Base-by-base conservation (phyloP, 2,329 filamentous ascomycete genomes). In the Phoma herbarum region DNA sequence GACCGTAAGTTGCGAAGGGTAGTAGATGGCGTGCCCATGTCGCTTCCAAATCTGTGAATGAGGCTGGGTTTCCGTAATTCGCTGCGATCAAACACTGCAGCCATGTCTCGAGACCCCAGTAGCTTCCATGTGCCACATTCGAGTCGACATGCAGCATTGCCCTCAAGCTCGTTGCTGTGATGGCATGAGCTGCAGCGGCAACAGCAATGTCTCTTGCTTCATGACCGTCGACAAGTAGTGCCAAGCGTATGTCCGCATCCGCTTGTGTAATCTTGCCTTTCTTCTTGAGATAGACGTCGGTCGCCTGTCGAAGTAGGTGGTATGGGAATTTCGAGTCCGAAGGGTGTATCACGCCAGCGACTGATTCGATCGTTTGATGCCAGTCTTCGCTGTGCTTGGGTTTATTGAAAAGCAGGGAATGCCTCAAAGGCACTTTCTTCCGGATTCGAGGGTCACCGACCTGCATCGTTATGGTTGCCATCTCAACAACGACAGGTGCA, bases 31-130 rank as follows among this genome's bases (percentile, higher is more conserved):
- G 61, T 23, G 74, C 74, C 66, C 71, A 74, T 46, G 47, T 39
- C 28, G 71, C 68, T 54, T 76, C 73, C 11, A 71, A 42, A 33
- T 67, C 62, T n/a, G 63, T 67, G 1, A 74, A 57, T 1, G 68
- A 60, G 10, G 61, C 62, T 10, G 63, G 56, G 20, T 72, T 71
- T 5, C 62, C 57, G 43, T 65, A 39, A 25, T 75, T 70, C 2
- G 69, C 70, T 28, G 73, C 71, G 28, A 75, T 66, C 8, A 76
- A 56, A 37, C 66, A 69, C 35, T 71, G 65, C 11, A 75, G 56
- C 63, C 69, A 75, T 14, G 35, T 62, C 18, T 69, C 64, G 5
- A 76, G 41, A 2, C 71, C 74, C 59, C 62, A 70, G 50, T 67
- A 76, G 20, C 65, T 74, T 25, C 62, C 65, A 18, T 66, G 67